Evolutionary conservation across 768 basidiomycete genomes (phyloP).

Genomic region (Botryobasidium botryosum): DNA sequence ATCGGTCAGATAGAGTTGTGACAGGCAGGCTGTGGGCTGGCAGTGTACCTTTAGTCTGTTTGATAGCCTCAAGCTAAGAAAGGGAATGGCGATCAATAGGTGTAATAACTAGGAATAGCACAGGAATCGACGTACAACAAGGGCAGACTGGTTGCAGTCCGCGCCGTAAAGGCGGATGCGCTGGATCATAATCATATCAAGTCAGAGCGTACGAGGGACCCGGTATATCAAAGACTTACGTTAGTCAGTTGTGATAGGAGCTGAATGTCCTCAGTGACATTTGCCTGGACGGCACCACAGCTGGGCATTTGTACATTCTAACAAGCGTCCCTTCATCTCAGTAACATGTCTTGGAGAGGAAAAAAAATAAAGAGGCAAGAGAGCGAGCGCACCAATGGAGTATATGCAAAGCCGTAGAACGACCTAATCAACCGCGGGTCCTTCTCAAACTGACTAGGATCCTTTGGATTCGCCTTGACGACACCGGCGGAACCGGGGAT

Average conservation of each 20-base stretch:
- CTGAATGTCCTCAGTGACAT: conserved; percentile 18
- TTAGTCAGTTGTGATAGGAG: conserved; percentile 75
- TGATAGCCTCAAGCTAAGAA: conserved; percentile 66
- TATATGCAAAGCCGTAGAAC: conserved; percentile 82
- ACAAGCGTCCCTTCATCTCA: no score
- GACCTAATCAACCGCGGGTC: conserved; percentile 49
- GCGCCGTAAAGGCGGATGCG: conserved; percentile 73
- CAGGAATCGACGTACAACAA: conserved; percentile 41
- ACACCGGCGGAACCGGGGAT: conserved; percentile 11
- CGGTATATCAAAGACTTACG: conserved; percentile 17
- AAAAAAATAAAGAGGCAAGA: no score
- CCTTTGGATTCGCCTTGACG: conserved; percentile 30
- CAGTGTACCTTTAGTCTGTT: conserved; percentile 76
- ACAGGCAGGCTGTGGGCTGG: no score
- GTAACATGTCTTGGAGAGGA: no score
- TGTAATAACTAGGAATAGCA: no score
- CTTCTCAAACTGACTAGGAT: conserved; percentile 65
- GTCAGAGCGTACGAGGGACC: no score
- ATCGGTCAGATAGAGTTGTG: no score
- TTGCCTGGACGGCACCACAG: conserved; percentile 38
- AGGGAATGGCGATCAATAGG: no score
- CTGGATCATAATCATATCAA: conserved; percentile 15
- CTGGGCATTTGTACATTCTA: no score
- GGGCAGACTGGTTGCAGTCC: conserved; percentile 67
- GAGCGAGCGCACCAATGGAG: conserved; percentile 29